Conservation (phyloP, 2,329 filamentous ascomycete species). For the Dothiorella sarmentorum region DNA sequence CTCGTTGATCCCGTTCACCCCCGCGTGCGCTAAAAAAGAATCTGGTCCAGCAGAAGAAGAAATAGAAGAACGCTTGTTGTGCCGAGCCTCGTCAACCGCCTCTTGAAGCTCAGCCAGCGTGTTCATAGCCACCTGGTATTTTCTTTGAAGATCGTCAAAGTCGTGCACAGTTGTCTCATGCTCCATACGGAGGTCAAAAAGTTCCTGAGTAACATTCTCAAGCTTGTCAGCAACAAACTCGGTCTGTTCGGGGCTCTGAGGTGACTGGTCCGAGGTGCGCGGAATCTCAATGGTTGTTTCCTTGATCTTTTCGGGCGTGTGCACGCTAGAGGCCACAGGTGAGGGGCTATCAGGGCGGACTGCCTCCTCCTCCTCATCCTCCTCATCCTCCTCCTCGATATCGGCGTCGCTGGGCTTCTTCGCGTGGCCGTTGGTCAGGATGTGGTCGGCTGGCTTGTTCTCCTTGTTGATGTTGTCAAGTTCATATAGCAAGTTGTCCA, state of each 20-base stretch:
- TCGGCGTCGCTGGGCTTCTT: conserved; percentile 34
- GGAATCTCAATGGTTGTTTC: conserved; percentile 17
- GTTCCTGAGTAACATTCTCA: conserved; percentile 84
- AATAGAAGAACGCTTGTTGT: conserved; percentile 33
- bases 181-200: conserved; percentile 84
- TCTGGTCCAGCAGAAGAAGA: conserved; percentile 59
- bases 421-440: conserved; percentile 26
- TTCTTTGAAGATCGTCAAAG: conserved; percentile 75
- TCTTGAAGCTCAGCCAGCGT: conserved; percentile 83
- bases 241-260: conserved; percentile 72
- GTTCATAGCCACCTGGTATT: conserved; percentile 86
- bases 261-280: conserved; percentile 40
- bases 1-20: conserved; percentile 64
- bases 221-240: conserved; percentile 90
- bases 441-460: conserved; percentile 23
- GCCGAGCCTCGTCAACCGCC: conserved; percentile 69
- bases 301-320: not conserved
- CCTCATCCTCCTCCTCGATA: conserved; percentile 23
- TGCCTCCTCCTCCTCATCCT: conserved; percentile 3
- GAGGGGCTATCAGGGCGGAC: not conserved
- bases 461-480: conserved; percentile 61
- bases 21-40: conserved; percentile 80
- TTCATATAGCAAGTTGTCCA: conserved; percentile 89
- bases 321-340: not conserved
- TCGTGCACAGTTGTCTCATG: conserved; percentile 82